Base-by-base conservation (phyloP, 2,329 filamentous ascomycete species). In the Rutstroemia sp. region DNA sequence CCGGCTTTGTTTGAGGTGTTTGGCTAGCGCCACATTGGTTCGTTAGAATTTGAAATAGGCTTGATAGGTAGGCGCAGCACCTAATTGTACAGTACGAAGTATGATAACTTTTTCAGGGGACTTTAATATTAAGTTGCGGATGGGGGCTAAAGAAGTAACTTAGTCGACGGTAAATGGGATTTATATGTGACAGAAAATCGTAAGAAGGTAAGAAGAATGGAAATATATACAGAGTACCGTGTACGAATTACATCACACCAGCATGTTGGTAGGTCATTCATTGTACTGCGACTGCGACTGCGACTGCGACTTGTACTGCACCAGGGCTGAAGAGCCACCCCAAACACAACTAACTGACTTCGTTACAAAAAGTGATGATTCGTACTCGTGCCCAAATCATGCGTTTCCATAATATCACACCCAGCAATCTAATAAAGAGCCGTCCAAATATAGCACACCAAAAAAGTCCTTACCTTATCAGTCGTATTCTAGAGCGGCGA, bases 1-100 rank as follows among this genome's bases (percentile, higher is more conserved):
- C 38, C 45, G 52, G 47, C 53, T 50, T 42, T 51, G 53, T 50
- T 56, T 56, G 53, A 45, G 48, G 42, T 51, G 36, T 48, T 19
- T 10, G 17, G 30, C 21, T 51, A 53, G 51, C 51, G 51, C 51
- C 30, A 27, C 51, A 54, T 39, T 54, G 25, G 36, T 48, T 53
- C 51, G 51, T 42, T 53, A 45, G 40, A 46, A 45, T 51, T 52
- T n/a, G 25, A 50, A 34, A 34, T 34, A 34, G 30, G 30, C 30
- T 34, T 34, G 30, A 34, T 14, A 12, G 12, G 30, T 34, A 34
- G 30, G 30, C 30, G 50, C 27, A 25, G 25, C 10, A 45, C 16
- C 12, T 19, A 5, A 17, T 8, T 42, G 17, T 42, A 42, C 12
- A 4, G 17, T 42, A 42, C 12, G 12, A 34, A 12, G 10, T 17